Conservation (phyloP, 2,329 filamentous ascomycete genomes). For the Pseudovirgaria hyperparasitica region DNA sequence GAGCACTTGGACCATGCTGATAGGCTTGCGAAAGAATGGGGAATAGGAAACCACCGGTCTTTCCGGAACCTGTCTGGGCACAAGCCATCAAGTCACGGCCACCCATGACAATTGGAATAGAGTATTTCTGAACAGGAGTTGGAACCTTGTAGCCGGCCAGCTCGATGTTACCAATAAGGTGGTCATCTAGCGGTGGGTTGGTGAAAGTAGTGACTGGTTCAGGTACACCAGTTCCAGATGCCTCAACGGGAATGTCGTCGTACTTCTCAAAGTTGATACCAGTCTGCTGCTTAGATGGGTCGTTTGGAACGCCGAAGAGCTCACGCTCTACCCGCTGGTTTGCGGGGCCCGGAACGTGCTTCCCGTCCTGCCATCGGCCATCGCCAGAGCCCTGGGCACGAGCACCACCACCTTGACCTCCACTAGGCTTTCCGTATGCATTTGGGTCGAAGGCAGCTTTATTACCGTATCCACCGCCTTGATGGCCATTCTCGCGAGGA, state of each 20-base stretch:
- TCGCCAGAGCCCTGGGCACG: conserved; percentile 75
- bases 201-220: conserved; percentile 84
- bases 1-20: conserved; percentile 66
- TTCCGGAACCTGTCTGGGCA: conserved; percentile 98
- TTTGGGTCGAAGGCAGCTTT: conserved; percentile 46
- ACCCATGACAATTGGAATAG: conserved; percentile 95
- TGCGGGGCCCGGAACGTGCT: conserved; percentile 80
- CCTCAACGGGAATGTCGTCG: conserved; percentile 97
- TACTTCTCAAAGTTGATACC: conserved; percentile 99
- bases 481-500: conserved; percentile 27
- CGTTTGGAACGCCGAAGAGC: conserved; percentile 82
- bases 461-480: conserved; percentile 27
- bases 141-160: conserved; percentile 90
- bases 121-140: conserved; percentile 98
- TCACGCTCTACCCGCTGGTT: conserved; percentile 90
- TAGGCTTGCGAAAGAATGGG: conserved; percentile 97
- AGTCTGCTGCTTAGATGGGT: conserved; percentile 88
- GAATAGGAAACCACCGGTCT: conserved; percentile 99
- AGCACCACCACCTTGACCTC: conserved; percentile 37
- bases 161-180: conserved; percentile 85
- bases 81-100: conserved; percentile 99
- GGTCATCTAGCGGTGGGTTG: conserved; percentile 90
- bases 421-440: conserved; percentile 43
- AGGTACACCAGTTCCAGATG: conserved; percentile 84
- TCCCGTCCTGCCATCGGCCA: conserved; percentile 91